Evolutionary conservation across 345 rosid species (phyloP).

Genomic region (Hibiscus syriacus): DNA sequence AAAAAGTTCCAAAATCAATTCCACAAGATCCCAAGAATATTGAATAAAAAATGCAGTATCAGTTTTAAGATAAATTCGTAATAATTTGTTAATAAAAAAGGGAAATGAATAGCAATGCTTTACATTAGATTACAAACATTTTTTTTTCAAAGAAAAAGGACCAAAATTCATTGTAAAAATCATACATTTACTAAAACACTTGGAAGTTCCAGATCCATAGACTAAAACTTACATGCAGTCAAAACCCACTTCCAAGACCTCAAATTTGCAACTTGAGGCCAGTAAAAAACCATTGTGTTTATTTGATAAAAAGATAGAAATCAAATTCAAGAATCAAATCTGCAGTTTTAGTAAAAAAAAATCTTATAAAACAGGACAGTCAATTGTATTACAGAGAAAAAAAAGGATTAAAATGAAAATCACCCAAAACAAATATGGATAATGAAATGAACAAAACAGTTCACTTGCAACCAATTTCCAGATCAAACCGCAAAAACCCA

Average conservation of each 20-base stretch:
- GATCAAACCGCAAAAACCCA: neutral
- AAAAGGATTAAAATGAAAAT: neutral
- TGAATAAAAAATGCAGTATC: too few relatives aligned
- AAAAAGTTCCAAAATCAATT: too few relatives aligned
- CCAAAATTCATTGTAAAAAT: neutral
- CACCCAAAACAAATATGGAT: neutral
- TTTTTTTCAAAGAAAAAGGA: too few relatives aligned
- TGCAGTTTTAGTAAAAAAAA: neutral
- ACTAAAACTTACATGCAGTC: conserved; percentile 29
- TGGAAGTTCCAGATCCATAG: conserved; percentile 33
- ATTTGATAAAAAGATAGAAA: neutral
- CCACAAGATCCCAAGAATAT: too few relatives aligned
- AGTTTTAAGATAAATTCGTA: too few relatives aligned
- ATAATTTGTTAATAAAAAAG: too few relatives aligned
- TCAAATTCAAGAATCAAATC: neutral
- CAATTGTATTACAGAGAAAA: neutral
- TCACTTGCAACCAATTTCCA: neutral
- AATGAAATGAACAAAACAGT: too few relatives aligned
- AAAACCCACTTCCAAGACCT: conserved; percentile 9
- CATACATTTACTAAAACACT: conserved; percentile 1
- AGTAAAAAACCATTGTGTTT: neutral
- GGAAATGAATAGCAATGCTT: too few relatives aligned
- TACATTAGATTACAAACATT: too few relatives aligned
- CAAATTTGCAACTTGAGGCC: neutral
- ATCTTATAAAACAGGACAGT: neutral